phyloP scores from a whole-genome alignment of 148 eudicot species.

The Camellia sinensis region DNA sequence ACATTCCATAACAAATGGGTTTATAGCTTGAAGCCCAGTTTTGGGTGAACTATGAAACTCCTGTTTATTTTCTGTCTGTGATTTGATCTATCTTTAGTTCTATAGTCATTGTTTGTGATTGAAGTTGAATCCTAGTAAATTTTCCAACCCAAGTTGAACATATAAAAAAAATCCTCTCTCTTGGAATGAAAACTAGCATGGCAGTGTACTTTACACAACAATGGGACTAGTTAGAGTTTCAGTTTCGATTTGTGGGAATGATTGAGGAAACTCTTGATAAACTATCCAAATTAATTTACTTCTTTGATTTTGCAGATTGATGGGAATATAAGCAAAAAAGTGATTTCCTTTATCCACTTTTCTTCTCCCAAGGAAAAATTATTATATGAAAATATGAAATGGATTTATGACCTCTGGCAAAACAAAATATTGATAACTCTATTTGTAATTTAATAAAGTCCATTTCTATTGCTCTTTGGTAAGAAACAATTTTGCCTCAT shows the following conservation, averaged over 20 bases:
- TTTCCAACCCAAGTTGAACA: too few relatives aligned
- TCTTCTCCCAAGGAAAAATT: not conserved
- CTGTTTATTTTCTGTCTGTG: too few relatives aligned
- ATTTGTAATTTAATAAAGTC: not conserved
- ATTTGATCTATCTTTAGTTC: too few relatives aligned
- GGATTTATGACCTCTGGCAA: not conserved
- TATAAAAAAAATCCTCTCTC: too few relatives aligned
- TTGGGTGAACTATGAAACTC: too few relatives aligned
- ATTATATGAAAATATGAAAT: not conserved
- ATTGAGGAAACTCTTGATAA: not conserved
- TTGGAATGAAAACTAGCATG: not conserved
- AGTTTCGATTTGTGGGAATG: not conserved
- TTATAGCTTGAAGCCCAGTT: too few relatives aligned
- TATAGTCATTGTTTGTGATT: too few relatives aligned
- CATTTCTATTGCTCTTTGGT: slow-evolving; percentile 4
- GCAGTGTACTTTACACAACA: not conserved
- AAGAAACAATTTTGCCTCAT: not conserved
- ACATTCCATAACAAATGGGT: too few relatives aligned
- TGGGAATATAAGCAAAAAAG: not conserved
- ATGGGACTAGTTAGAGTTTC: slow-evolving; percentile 1
- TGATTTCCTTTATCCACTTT: slow-evolving; percentile 4
- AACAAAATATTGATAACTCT: not conserved
- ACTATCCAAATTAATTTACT: not conserved
- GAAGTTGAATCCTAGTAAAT: too few relatives aligned
- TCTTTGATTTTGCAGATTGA: not conserved